Evolutionary conservation across 2,329 filamentous ascomycete genomes (phyloP).

Genomic region (Epichloe festucae): DNA sequence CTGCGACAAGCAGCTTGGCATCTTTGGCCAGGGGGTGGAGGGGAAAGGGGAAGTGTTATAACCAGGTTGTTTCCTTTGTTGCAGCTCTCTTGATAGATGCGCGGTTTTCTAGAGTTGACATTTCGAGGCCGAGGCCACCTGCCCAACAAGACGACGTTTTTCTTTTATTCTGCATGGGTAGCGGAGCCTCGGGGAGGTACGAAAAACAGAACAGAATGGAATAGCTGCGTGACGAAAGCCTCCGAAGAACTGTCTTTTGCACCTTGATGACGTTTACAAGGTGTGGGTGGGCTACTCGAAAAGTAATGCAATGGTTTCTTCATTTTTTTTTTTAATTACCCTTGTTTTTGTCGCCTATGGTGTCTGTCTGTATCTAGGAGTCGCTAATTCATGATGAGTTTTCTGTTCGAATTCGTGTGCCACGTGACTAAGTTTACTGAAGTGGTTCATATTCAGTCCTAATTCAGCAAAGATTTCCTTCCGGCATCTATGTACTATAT

Average conservation of each 20-base stretch:
- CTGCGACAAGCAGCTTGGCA: slow-evolving; percentile 17
- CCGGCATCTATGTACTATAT: no score
- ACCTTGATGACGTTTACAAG: slow-evolving; percentile 20
- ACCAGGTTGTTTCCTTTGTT: slow-evolving; percentile 20
- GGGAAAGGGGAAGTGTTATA: slow-evolving; percentile 13
- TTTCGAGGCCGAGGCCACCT: slow-evolving; percentile 8
- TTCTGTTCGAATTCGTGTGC: not conserved
- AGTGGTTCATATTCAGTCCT: not conserved
- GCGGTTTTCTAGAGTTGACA: slow-evolving; percentile 23
- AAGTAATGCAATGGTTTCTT: slow-evolving; percentile 29
- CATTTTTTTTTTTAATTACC: slow-evolving; percentile 12
- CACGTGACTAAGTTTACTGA: not conserved
- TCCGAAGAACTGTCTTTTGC: slow-evolving; percentile 17
- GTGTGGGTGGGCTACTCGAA: slow-evolving; percentile 25
- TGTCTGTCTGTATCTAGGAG: slow-evolving; percentile 25
- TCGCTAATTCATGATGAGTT: slow-evolving; percentile 20
- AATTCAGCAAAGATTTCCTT: no score
- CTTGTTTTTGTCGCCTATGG: slow-evolving; percentile 18
- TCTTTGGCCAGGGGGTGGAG: slow-evolving; percentile 6
- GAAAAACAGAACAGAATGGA: slow-evolving; percentile 15
- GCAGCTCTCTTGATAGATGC: slow-evolving; percentile 25
- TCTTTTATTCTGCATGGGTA: slow-evolving; percentile 8
- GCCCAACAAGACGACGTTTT: not conserved
- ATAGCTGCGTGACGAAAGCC: slow-evolving; percentile 23
- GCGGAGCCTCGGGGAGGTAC: slow-evolving; percentile 17